Conservation (phyloP, 2,329 filamentous ascomycete species). For the Trichoderma sp. region DNA sequence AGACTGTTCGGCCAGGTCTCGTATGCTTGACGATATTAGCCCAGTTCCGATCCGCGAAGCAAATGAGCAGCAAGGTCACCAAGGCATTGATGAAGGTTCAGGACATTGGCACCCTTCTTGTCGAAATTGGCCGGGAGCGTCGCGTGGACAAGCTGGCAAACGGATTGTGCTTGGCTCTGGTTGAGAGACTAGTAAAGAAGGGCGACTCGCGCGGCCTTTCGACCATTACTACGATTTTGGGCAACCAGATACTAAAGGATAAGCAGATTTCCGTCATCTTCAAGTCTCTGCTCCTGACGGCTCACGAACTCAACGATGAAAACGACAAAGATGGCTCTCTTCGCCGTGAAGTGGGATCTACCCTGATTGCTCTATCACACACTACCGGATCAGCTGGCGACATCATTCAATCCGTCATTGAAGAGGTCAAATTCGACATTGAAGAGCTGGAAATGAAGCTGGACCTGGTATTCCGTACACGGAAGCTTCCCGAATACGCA, state of each 20-base stretch:
- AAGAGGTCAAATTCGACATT: constrained; percentile 69
- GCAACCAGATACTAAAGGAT: constrained; percentile 61
- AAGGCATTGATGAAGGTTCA: constrained; percentile 67
- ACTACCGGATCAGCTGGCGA: constrained; percentile 58
- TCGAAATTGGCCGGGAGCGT: constrained; percentile 64
- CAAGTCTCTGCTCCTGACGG: constrained; percentile 63
- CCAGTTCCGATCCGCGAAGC: constrained; percentile 71
- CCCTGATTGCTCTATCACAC: constrained; percentile 67
- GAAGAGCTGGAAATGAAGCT: constrained; percentile 74
- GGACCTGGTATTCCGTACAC: constrained; percentile 66
- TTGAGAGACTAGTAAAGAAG: constrained; percentile 63
- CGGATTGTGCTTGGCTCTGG: constrained; percentile 67
- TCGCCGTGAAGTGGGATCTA: constrained; percentile 64
- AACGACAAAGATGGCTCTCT: constrained; percentile 57
- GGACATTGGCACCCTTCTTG: constrained; percentile 60
- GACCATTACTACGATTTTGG: constrained; percentile 62
- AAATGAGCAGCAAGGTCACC: constrained; percentile 69
- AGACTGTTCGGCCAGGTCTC: constrained; percentile 72
- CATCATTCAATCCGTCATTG: constrained; percentile 67
- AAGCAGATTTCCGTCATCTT: constrained; percentile 66
- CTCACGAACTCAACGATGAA: constrained; percentile 58
- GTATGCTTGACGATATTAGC: constrained; percentile 80
- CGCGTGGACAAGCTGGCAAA: constrained; percentile 71
- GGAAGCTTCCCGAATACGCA: constrained; percentile 50
- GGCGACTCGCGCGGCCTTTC: constrained; percentile 58